Conservation (phyloP, 1,284 basidiomycete species). For the Taiwanofungus camphoratus region DNA sequence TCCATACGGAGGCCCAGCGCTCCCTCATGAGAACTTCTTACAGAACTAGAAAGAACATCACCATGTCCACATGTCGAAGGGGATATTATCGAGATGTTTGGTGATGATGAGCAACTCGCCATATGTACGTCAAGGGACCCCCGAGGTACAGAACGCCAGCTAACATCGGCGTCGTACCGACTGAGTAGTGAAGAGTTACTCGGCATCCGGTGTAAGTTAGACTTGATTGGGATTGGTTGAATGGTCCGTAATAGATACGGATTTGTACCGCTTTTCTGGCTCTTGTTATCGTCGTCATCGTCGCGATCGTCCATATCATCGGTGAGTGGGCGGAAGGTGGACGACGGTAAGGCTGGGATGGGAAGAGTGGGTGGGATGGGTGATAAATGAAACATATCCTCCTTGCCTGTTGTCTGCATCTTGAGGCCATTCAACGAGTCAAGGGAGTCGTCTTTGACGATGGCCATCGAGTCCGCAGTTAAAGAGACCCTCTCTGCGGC, state of each 20-base stretch:
- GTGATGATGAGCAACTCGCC: conserved; percentile 28
- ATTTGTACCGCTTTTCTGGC: conserved; percentile 8
- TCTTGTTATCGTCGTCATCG: conserved; percentile 20
- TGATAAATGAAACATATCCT: conserved; percentile 33
- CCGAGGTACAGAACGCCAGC: conserved; percentile 29
- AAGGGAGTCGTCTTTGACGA: conserved; percentile 17
- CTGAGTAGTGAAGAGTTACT: conserved; percentile 20
- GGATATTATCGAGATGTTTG: conserved; percentile 17
- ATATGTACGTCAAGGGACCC: conserved; percentile 26
- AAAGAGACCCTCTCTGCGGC: conserved; percentile 22
- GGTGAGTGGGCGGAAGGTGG: conserved; percentile 28
- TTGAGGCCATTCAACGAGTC: conserved; percentile 17
- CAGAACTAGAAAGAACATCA: conserved; percentile 13
- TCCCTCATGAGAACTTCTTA: conserved; percentile 13
- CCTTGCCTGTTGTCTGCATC: conserved; percentile 23
- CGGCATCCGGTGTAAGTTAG: conserved; percentile 19
- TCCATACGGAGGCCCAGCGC: conserved; percentile 14
- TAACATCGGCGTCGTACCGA: conserved; percentile 16
- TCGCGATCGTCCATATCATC: conserved; percentile 29
- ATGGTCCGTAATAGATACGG: conserved; percentile 19
- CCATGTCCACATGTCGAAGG: conserved; percentile 17
- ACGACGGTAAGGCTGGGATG: conserved; percentile 28
- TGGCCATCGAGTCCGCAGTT: conserved; percentile 21
- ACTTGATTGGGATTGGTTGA: conserved; percentile 23
- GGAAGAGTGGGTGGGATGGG: conserved; percentile 30